phyloP scores from a whole-genome alignment of 208 protist species.

The Tritrichomonas musculus region DNA sequence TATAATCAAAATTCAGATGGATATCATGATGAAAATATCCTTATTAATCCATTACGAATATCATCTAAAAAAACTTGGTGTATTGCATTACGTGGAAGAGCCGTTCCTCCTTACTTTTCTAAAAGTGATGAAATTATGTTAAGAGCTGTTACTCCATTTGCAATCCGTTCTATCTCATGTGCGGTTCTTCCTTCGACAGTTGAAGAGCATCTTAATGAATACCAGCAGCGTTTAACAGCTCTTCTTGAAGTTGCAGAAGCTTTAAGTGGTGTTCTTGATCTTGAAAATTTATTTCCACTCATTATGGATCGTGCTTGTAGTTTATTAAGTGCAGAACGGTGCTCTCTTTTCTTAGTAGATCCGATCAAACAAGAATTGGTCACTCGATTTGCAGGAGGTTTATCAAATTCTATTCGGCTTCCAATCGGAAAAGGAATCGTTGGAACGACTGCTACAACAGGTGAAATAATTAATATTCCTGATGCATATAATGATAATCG shows the following conservation, averaged over 20 bases:
- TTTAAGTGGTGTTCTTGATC: neutral
- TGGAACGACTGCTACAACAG: constrained; percentile 42
- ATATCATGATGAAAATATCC: too few species aligned
- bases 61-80: neutral
- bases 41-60: too few species aligned
- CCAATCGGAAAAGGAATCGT: constrained; percentile 42
- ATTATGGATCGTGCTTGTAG: constrained; percentile 29
- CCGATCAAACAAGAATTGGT: constrained; percentile 30
- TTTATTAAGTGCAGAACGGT: constrained; percentile 38
- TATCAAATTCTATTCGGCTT: constrained; percentile 30
- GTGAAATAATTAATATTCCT: constrained; percentile 47
- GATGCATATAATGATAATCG: constrained; percentile 54
- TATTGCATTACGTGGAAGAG: neutral
- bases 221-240: neutral
- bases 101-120: neutral
- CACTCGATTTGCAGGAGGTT: neutral
- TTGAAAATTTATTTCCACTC: constrained; percentile 33
- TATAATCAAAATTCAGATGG: too few species aligned
- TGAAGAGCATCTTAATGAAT: neutral
- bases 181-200: neutral
- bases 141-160: neutral
- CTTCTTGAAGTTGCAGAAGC: constrained; percentile 38
- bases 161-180: neutral
- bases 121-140: neutral
- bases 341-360: constrained; percentile 42